Percentiles rank a stretch among this genome's conserved stretches.
Conservation (phyloP, 2,329 filamentous ascomycete species). For the Talaromyces marneffei region DNA sequence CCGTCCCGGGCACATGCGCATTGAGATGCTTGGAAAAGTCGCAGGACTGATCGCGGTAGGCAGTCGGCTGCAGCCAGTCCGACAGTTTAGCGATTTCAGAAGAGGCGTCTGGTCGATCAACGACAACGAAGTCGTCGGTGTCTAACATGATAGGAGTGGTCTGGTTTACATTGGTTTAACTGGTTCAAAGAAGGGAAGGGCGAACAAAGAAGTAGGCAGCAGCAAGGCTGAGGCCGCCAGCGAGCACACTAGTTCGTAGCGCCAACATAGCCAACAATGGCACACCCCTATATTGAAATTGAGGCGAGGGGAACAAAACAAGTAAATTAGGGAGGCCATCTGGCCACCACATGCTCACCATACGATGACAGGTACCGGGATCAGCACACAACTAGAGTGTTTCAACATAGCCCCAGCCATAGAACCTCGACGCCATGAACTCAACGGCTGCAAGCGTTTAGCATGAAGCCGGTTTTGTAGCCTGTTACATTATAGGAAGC, state of each 20-base stretch:
- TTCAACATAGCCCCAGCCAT: not conserved
- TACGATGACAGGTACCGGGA: not conserved
- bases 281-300: not conserved
- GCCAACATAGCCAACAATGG: not conserved
- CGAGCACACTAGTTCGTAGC: not conserved
- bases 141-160: not conserved
- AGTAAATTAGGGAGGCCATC: not conserved
- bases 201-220: not conserved
- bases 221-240: not conserved
- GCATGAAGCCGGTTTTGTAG: not conserved
- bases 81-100: constrained; percentile 3
- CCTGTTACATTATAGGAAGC: not conserved
- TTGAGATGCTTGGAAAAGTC: constrained; percentile 11
- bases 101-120: not conserved
- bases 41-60: constrained; percentile 7
- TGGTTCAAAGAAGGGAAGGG: too few relatives aligned
- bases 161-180: not conserved
- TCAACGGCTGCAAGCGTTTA: too few relatives aligned
- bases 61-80: constrained; percentile 13
- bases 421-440: not conserved
- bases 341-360: not conserved
- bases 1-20: constrained; percentile 10
- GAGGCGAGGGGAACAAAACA: not conserved
- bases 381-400: not conserved
- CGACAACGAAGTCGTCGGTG: not conserved